A percentile compares a stretch with the other conserved stretches of the same genome.
Evolutionary conservation across 1,284 basidiomycete genomes (phyloP).

Genomic region (Leccinum pallidistipes): DNA sequence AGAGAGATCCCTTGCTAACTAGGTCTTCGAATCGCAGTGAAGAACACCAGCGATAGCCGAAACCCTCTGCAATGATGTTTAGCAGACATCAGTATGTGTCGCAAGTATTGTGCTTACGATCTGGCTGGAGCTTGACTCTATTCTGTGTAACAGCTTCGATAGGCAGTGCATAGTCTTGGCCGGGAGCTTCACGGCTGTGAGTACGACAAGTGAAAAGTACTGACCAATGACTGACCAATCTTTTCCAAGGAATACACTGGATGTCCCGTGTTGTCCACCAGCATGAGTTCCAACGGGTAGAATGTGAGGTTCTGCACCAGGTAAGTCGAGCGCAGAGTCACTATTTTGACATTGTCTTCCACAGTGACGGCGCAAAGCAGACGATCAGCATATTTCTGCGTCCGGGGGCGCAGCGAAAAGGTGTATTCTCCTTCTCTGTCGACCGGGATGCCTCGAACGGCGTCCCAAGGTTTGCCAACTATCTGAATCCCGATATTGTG

Average conservation of each 20-base stretch:
- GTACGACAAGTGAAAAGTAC: background rate
- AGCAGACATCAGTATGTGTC: conserved; percentile 11
- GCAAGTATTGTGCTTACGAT: conserved; percentile 61
- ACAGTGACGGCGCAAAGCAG: conserved; percentile 91
- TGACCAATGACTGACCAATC: conserved; percentile 56
- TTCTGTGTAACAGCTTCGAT: conserved; percentile 89
- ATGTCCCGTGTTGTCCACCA: conserved; percentile 86
- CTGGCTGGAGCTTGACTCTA: conserved; percentile 87
- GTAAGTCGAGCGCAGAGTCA: conserved; percentile 94
- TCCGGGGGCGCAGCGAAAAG: conserved; percentile 82
- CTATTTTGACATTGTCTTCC: conserved; percentile 92
- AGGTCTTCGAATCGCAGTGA: conserved; percentile 94
- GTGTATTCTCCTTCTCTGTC: conserved; percentile 94
- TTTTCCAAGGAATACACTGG: conserved; percentile 83
- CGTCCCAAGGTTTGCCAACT: conserved; percentile 90
- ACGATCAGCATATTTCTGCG: conserved; percentile 76
- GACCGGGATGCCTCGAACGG: conserved; percentile 86
- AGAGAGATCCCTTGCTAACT: conserved; percentile 73
- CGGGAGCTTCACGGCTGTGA: conserved; percentile 56
- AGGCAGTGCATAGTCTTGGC: conserved; percentile 88
- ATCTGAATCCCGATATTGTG: conserved; percentile 86
- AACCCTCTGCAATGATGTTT: conserved; percentile 64
- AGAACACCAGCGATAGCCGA: conserved; percentile 92
- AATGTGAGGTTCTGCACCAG: conserved; percentile 91
- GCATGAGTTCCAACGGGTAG: conserved; percentile 90